phyloP scores from a whole-genome alignment of 139 green algal genomes.

The Chlamydomonas sp. region DNA sequence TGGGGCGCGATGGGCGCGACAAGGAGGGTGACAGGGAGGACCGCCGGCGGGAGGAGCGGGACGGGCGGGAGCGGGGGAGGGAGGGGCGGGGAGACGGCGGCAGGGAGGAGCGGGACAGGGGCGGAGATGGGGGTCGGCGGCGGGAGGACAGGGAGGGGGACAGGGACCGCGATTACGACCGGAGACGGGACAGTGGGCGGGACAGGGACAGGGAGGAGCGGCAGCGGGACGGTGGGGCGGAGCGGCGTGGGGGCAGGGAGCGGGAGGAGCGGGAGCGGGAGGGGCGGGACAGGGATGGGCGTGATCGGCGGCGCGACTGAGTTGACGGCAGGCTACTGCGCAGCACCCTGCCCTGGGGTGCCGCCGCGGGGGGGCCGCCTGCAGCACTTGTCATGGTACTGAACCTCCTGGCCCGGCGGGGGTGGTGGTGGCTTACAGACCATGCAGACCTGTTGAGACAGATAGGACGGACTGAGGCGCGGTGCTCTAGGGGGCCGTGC shows the following conservation, averaged over 20 bases:
- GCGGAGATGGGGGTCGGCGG: neutral
- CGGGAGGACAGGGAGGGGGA: neutral
- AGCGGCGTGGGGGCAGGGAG: neutral
- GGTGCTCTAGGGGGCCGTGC: no score
- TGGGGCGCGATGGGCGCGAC: neutral
- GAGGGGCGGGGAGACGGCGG: no score
- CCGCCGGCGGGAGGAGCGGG: neutral
- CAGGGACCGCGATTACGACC: neutral
- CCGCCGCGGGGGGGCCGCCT: no score
- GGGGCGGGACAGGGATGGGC: neutral
- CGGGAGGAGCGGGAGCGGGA: neutral
- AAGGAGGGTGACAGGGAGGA: neutral
- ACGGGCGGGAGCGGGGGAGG: neutral
- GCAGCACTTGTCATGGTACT: no score
- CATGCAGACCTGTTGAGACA: no score
- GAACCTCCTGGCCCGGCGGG: no score
- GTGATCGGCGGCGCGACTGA: neutral
- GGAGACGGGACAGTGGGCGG: neutral
- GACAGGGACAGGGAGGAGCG: neutral
- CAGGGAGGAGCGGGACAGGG: no score
- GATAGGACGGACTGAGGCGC: no score
- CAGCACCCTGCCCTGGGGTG: no score
- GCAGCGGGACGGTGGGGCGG: neutral
- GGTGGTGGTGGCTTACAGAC: no score
- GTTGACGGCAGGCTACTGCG: no score